Evolutionary conservation across 805 yeast species (phyloP), one percentile per base, ranked within the genome.

Genomic region (Pichia pseudocactophila): DNA sequence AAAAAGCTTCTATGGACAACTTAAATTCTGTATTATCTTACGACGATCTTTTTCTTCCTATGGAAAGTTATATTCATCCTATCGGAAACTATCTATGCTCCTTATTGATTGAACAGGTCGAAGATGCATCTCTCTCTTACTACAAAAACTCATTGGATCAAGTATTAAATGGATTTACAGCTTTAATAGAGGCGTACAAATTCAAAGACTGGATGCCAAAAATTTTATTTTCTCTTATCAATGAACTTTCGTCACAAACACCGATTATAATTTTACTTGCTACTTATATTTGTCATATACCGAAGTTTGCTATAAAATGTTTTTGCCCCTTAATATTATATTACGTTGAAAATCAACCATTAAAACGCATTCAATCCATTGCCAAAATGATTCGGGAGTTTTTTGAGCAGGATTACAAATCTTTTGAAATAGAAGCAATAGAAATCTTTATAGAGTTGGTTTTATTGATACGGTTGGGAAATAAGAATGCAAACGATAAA

Each of bases 401-500:
- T 31, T 55, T 63, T 39, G 36, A 48, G 0, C 33, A 46, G 7
- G 56, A 53, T 12, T 33, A 41, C 5, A 9, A 28, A 2, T 22
- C 19, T 2, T 1, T 50, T 0, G 30, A 57, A 0, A 35, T 15
- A 2, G 53, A 52, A 2, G 44, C 55, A 1, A 44, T 50, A 25
- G 42, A 47, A 8, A 30, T 57, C 7, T 54, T 66, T 39, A 40
- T 63, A 15, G 63, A 64, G 36, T 36, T 63, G 16, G 57, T 55
- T 13, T 39, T 73, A 5, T 44, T 62, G 4, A 50, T 74, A 3
- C 56, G 80, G 40, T 52, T 65, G 7, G 77, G 72, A 2, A 60
- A 68, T 0, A 63, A 62, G 38, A 51, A 47, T 39, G 31, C 27
- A 9, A 39, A 51, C 2, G 45, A 50, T 2, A 50, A 44, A 6